Conservation (phyloP, 2,329 filamentous ascomycete species). For the Oidium heveae region DNA sequence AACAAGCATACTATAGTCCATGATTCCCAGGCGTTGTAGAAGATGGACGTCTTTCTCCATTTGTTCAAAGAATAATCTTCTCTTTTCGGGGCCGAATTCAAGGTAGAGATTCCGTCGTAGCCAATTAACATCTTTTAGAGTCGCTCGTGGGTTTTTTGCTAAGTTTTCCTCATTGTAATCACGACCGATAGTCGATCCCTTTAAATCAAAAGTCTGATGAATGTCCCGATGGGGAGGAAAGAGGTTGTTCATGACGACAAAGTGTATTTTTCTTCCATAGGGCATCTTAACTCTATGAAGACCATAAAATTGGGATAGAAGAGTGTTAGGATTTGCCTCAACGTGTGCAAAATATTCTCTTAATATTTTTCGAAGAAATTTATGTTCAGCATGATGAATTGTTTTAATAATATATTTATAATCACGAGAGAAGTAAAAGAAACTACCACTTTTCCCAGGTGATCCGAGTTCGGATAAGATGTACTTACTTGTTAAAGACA, state of each 20-base stretch:
- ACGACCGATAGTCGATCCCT: slow-evolving; percentile 83
- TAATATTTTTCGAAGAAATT: slow-evolving; percentile 59
- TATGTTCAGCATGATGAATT: slow-evolving; percentile 86
- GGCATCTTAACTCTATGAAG: slow-evolving; percentile 95
- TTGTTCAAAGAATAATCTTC: slow-evolving; percentile 68
- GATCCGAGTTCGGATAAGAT: slow-evolving; percentile 93
- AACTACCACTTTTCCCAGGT: slow-evolving; percentile 92
- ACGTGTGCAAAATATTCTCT: slow-evolving; percentile 90
- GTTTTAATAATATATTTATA: slow-evolving; percentile 99
- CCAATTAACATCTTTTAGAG: slow-evolving; percentile 94
- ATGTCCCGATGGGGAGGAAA: slow-evolving; percentile 96
- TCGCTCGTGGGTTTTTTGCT: slow-evolving; percentile 71
- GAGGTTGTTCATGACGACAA: slow-evolving; percentile 98
- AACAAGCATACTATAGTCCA: slow-evolving; percentile 93
- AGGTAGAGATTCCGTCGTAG: slow-evolving; percentile 61
- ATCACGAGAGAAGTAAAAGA: slow-evolving; percentile 97
- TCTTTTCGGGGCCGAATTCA: slow-evolving; percentile 74
- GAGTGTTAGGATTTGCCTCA: slow-evolving; percentile 76
- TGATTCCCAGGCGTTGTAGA: slow-evolving; percentile 73
- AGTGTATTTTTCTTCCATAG: slow-evolving; percentile 94
- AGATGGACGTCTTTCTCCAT: slow-evolving; percentile 68
- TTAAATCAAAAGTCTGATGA: slow-evolving; percentile 87
- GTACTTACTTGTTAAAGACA: slow-evolving; percentile 96
- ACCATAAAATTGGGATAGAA: slow-evolving; percentile 94
- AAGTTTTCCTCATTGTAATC: slow-evolving; percentile 77